These are phyloP conservation scores for Pythium grandisporangium DNA, from an alignment of 352 stramenopile species.

Conservation along the genomic window DNA sequence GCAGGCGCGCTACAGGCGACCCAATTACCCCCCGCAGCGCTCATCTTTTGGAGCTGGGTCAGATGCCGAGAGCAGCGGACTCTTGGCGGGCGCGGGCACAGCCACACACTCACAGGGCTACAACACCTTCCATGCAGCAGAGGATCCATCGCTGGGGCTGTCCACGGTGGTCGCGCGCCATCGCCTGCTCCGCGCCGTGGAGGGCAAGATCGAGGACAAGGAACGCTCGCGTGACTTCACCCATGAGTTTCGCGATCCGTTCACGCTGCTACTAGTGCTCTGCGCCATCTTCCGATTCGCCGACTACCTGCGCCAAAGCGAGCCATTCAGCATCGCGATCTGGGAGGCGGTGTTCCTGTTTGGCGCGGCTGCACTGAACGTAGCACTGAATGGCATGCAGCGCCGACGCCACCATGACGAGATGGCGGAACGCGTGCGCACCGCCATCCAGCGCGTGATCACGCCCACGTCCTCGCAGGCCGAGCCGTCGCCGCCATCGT, in stretches of 20 bases:
- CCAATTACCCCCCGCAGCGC: slow-evolving; percentile 18
- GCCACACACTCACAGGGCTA: no score
- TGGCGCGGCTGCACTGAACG: slow-evolving; percentile 42
- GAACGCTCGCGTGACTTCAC: slow-evolving; percentile 49
- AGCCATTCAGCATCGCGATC: slow-evolving; percentile 17
- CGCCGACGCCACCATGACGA: slow-evolving; percentile 66
- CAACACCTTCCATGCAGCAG: slow-evolving; percentile 8
- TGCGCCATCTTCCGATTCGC: slow-evolving; percentile 55
- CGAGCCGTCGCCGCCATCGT: slow-evolving; percentile 1
- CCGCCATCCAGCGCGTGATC: slow-evolving; percentile 55
- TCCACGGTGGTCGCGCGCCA: slow-evolving; percentile 34
- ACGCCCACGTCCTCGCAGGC: not conserved
- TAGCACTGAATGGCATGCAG: slow-evolving; percentile 53
- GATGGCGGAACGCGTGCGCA: slow-evolving; percentile 65
- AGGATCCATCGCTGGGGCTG: slow-evolving; percentile 28
- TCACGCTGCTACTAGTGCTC: slow-evolving; percentile 52
- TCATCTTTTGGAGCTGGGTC: no score
- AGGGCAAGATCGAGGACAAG: slow-evolving; percentile 67
- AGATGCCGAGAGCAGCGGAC: no score
- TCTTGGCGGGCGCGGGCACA: no score
- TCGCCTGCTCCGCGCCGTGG: slow-evolving; percentile 51
- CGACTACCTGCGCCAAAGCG: slow-evolving; percentile 29
- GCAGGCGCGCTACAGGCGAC: slow-evolving; percentile 10
- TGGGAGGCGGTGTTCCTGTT: slow-evolving; percentile 54
- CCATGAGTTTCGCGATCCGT: slow-evolving; percentile 66